A percentile compares a stretch with the other conserved stretches of the same genome.
These are phyloP conservation scores for Tilletia indica DNA, from an alignment of 1,284 basidiomycete genomes.

Conservation along the genomic window DNA sequence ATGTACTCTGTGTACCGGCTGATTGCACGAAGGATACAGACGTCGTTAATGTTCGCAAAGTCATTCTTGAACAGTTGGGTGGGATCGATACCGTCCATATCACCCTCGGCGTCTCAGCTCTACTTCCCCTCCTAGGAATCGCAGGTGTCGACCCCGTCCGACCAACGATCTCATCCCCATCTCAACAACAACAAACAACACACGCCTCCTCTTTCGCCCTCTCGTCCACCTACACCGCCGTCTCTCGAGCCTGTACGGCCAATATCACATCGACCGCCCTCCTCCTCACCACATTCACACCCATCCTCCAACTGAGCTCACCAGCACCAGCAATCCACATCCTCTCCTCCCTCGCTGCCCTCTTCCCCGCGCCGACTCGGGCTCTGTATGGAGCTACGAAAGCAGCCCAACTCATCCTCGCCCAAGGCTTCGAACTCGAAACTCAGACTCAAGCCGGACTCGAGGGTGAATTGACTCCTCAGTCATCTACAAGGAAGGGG, in stretches of 20 bases:
- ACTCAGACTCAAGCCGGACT: slow-evolving; percentile 54
- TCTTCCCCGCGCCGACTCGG: slow-evolving; percentile 81
- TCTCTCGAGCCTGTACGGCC: slow-evolving; percentile 51
- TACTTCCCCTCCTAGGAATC: slow-evolving; percentile 73
- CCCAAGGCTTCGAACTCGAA: slow-evolving; percentile 75
- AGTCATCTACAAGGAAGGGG: slow-evolving; percentile 3
- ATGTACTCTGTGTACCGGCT: slow-evolving; percentile 58
- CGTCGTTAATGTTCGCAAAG: slow-evolving; percentile 66
- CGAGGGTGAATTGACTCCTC: slow-evolving; percentile 11
- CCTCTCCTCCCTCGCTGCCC: slow-evolving; percentile 74
- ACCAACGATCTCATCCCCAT: slow-evolving; percentile 43
- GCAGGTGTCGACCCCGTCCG: slow-evolving; percentile 65
- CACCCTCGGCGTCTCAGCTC: slow-evolving; percentile 79
- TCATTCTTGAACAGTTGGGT: slow-evolving; percentile 69
- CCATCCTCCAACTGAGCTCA: slow-evolving; percentile 71
- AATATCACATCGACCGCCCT: slow-evolving; percentile 60
- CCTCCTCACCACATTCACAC: slow-evolving; percentile 63
- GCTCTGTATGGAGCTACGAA: slow-evolving; percentile 82
- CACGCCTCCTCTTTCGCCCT: background rate
- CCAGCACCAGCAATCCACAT: slow-evolving; percentile 72
- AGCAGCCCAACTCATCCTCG: slow-evolving; percentile 73
- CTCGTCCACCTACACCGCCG: background rate
- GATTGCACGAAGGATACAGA: slow-evolving; percentile 71
- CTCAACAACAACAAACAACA: background rate
- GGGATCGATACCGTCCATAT: slow-evolving; percentile 82